Evolutionary conservation across 805 yeast species (phyloP).

Genomic region (Cyberlindnera maclurae): DNA sequence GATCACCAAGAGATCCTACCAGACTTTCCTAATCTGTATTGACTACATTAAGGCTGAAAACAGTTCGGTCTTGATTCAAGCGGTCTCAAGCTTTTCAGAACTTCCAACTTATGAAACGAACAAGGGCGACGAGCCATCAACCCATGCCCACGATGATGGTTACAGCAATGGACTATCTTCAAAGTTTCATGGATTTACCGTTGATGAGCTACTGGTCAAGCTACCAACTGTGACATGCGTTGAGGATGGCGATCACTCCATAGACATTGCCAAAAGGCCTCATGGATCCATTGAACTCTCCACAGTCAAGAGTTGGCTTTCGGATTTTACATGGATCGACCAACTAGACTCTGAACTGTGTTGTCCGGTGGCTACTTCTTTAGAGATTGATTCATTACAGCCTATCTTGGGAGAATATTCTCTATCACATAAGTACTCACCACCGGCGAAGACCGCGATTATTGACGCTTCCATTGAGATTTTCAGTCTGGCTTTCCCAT

Average conservation of each 20-base stretch:
- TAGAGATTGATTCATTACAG: constrained; percentile 35
- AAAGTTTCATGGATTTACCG: constrained; percentile 29
- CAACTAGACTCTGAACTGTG: constrained; percentile 26
- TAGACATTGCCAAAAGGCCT: constrained; percentile 14
- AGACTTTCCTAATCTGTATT: constrained; percentile 34
- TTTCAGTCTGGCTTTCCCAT: constrained; percentile 63
- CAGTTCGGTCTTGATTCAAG: constrained; percentile 28
- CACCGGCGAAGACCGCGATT: constrained; percentile 42
- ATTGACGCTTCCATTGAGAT: constrained; percentile 77
- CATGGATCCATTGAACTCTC: constrained; percentile 26
- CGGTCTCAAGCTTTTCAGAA: constrained; percentile 36
- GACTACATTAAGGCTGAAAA: constrained; percentile 18
- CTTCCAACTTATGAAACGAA: constrained; percentile 21
- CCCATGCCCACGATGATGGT: constrained; percentile 28
- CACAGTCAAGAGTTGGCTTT: constrained; percentile 25
- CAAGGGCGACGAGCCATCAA: constrained; percentile 14
- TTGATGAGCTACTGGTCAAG: constrained; percentile 33
- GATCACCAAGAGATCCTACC: constrained; percentile 38
- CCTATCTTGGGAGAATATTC: constrained; percentile 27
- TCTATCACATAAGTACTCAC: constrained; percentile 29
- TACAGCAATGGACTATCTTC: constrained; percentile 49
- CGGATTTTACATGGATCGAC: constrained; percentile 29
- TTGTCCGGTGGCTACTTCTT: constrained; percentile 33
- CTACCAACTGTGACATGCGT: constrained; percentile 7
- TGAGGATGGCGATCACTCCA: constrained; percentile 11